Conservation (phyloP, 495 filamentous ascomycete genomes). For the Lepidopterella palustris region DNA sequence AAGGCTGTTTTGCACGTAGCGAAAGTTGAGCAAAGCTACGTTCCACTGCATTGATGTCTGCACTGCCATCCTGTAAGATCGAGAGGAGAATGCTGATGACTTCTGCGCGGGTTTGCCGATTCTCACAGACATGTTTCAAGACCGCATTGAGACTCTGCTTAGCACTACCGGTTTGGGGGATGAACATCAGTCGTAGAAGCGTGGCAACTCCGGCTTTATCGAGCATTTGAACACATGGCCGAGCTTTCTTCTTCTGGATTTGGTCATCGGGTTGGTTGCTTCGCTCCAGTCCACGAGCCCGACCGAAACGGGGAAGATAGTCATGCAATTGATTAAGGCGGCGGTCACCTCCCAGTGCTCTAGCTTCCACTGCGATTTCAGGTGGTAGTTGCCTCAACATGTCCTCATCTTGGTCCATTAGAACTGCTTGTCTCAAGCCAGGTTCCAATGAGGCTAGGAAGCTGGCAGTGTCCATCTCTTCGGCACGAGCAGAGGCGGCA, state of each 20-base stretch:
- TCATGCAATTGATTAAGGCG: conserved; percentile 52
- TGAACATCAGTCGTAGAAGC: conserved; percentile 91
- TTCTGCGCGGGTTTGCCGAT: conserved; percentile 87
- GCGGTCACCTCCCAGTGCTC: conserved; percentile 58
- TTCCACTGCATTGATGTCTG: conserved; percentile 88
- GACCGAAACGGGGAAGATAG: conserved; percentile 35
- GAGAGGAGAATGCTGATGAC: conserved; percentile 90
- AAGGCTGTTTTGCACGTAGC: conserved; percentile 75
- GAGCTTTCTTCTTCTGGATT: conserved; percentile 52
- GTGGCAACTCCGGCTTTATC: conserved; percentile 95
- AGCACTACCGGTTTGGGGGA: conserved; percentile 77
- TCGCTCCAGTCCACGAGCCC: conserved; percentile 31
- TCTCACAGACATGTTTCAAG: conserved; percentile 82
- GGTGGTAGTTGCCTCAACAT: conserved; percentile 77
- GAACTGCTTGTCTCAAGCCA: conserved; percentile 71
- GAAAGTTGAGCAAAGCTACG: conserved; percentile 91
- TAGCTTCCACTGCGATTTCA: conserved; percentile 78
- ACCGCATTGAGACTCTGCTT: conserved; percentile 76
- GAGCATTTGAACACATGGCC: conserved; percentile 85
- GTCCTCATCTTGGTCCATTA: conserved; percentile 88
- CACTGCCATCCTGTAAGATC: conserved; percentile 93
- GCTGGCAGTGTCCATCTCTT: conserved; percentile 89
- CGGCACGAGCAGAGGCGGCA: conserved; percentile 52
- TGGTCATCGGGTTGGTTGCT: conserved; percentile 15
- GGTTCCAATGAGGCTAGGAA: conserved; percentile 90